Evolutionary conservation across 148 eudicot species (phyloP).

Genomic region (Camellia japonica): DNA sequence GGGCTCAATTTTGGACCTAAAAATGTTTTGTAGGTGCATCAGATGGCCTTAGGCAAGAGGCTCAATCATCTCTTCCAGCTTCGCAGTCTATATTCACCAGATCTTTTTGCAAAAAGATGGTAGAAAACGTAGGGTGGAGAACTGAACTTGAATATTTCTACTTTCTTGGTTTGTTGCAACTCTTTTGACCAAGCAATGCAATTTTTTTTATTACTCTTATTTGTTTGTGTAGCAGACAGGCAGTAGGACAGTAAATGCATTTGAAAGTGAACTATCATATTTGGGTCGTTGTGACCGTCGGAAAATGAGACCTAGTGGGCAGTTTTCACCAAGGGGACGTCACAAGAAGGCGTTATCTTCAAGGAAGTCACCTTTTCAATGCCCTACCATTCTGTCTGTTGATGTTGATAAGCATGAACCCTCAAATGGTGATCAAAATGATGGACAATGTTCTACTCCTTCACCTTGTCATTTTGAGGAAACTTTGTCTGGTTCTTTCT

Average conservation of each 20-base stretch:
- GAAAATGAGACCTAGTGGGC: conserved; percentile 4
- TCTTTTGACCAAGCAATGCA: conserved; percentile 11
- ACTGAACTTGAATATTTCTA: conserved; percentile 5
- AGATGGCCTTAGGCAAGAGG: conserved; percentile 10
- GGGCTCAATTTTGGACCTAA: conserved; percentile 12
- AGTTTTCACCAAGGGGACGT: conserved; percentile 6
- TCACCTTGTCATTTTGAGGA: conserved; percentile 12
- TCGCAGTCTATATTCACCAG: conserved; percentile 19
- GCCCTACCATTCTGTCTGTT: conserved; percentile 18
- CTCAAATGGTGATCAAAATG: conserved; percentile 12
- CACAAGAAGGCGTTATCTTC: conserved; percentile 14
- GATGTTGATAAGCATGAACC: conserved; percentile 8
- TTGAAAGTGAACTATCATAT: conserved; percentile 19
- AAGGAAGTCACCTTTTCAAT: conserved; percentile 28
- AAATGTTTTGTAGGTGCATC: conserved; percentile 17
- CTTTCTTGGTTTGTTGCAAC: conserved; percentile 7
- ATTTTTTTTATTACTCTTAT: neutral
- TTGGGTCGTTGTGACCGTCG: conserved; percentile 13
- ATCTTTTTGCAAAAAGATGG: conserved; percentile 23
- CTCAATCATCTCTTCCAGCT: conserved; percentile 9
- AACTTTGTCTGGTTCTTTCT: neutral
- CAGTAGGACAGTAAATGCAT: conserved; percentile 22
- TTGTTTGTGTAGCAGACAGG: conserved; percentile 17
- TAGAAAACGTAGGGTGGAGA: conserved; percentile 25
- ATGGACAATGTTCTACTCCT: conserved; percentile 15